Evolutionary conservation across 345 rosid genomes (phyloP).

Genomic region (Syzygium aqueum): DNA sequence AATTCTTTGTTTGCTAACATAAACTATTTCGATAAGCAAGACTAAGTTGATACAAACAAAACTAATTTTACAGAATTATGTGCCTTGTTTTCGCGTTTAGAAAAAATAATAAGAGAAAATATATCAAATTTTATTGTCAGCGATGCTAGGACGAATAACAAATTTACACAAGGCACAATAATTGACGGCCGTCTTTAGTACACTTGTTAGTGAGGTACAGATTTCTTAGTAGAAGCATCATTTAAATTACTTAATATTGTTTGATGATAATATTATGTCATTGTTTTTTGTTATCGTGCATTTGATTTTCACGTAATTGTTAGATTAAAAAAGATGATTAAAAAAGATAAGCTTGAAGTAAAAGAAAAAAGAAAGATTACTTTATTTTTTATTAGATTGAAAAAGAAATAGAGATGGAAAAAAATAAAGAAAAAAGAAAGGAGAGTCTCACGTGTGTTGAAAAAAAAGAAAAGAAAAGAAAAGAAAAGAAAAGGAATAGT

Average conservation of each 20-base stretch:
- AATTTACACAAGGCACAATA: background rate
- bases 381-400: background rate
- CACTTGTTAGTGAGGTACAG: background rate
- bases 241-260: too few species aligned
- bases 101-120: too few species aligned
- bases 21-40: background rate
- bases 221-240: background rate
- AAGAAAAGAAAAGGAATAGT: too few species aligned
- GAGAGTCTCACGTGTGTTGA: background rate
- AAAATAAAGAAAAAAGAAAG: background rate
- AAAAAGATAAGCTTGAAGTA: background rate
- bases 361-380: background rate
- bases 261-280: background rate
- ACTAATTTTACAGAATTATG: too few species aligned
- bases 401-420: background rate
- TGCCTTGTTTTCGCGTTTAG: background rate
- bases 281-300: background rate
- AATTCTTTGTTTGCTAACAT: background rate
- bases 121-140: too few species aligned
- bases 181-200: background rate
- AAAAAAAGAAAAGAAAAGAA: too few species aligned
- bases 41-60: background rate
- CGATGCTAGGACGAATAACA: background rate
- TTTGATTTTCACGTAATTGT: background rate
- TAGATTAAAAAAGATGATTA: background rate